Evolutionary conservation across 345 rosid species (phyloP), one percentile per base, ranked within the genome.

Genomic region (Trapa incisa): DNA sequence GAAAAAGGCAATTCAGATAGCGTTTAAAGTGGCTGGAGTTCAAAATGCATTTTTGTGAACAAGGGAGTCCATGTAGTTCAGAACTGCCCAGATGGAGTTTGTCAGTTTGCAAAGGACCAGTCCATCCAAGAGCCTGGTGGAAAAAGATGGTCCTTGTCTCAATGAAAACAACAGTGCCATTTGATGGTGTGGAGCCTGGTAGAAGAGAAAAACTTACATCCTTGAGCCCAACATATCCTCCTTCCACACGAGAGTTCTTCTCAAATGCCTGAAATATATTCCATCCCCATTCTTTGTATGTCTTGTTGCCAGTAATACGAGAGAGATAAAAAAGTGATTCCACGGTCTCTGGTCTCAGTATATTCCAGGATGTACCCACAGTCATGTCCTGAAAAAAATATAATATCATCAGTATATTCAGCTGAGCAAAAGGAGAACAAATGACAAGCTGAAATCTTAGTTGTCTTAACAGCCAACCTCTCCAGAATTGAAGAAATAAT

Each of bases 241-340:
- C 68, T 68, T 89, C 96, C 39, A 83, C 65, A 17, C 96, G 96
- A 35, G 96, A 95, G 77, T 87, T 87, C 81, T 79, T 89, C 71
- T 91, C 97, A 74, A 95, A 95, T 53, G 97, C 97, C 77, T 91
- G 82, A 66, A 95, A 95, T 66, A 95, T 95, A 78, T 89, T 83
- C 99, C 99, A 95, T 71, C 92, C 99, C 99, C 98, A 95, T 47
- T 95, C 99, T 74, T 84, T 87, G 79, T 91, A 95, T 17, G 99
- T 95, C 74, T 71, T 83, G 78, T 89, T 95, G 42, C 99, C 99
- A 37, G 99, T 95, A 37, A 91, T 70, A 47, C 99, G 96, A 96
- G 96, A 95, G 52, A 91, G 83, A 74, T 95, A 95, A 75, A 91
- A 89, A 37, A 95, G 89, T 0, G 99, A 95, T 79, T 95, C 99